phyloP scores from a whole-genome alignment of 768 basidiomycete genomes.

The Boletus rufocinnamomeus region DNA sequence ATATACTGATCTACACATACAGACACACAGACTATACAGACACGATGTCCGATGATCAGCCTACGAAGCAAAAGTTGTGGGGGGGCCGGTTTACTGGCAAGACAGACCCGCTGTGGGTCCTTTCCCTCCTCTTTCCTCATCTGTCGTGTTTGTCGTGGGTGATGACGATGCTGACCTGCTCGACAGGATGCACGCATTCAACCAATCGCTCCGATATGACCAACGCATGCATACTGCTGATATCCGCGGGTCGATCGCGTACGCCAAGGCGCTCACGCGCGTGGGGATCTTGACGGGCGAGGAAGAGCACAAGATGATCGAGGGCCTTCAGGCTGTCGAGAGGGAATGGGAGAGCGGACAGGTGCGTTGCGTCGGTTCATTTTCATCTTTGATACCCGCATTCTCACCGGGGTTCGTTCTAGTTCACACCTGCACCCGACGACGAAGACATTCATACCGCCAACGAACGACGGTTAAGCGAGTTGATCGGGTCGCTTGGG shows the following conservation, averaged over 20 bases:
- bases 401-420: background rate
- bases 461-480: constrained; percentile 91
- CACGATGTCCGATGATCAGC: constrained; percentile 41
- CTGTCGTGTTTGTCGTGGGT: background rate
- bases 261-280: constrained; percentile 81
- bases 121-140: background rate
- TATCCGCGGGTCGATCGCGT: constrained; percentile 92
- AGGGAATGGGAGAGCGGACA: constrained; percentile 83
- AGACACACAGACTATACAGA: background rate
- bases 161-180: constrained; percentile 5
- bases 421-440: constrained; percentile 81
- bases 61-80: constrained; percentile 77
- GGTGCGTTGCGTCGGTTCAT: constrained; percentile 39
- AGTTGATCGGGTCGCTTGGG: constrained; percentile 88
- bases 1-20: background rate
- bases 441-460: constrained; percentile 99
- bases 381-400: background rate
- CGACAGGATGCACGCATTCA: constrained; percentile 93
- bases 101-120: constrained; percentile 58
- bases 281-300: constrained; percentile 78
- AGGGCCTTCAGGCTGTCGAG: constrained; percentile 73
- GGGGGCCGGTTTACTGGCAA: constrained; percentile 87
- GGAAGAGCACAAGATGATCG: constrained; percentile 71
- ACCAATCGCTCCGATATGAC: constrained; percentile 94
- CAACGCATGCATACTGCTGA: constrained; percentile 92